Conservation (phyloP, 805 yeast genomes). For the Teunomyces gatunensis region DNA sequence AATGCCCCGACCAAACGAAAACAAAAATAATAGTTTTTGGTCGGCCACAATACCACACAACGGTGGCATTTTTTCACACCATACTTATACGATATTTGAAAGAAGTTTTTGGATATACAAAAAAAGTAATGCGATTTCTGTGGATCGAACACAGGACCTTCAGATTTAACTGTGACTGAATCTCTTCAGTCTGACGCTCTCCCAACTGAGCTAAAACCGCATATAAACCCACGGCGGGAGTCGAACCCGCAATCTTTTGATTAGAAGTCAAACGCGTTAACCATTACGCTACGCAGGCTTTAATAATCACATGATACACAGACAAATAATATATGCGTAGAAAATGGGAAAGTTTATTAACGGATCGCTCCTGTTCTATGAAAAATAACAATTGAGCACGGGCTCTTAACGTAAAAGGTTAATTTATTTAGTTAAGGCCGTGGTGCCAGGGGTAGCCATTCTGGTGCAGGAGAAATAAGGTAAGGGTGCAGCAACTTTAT, state of each 20-base stretch:
- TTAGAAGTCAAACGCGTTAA: conserved; percentile 24
- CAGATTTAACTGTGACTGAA: conserved; percentile 52
- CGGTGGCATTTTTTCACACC: not conserved
- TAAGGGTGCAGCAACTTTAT: not conserved
- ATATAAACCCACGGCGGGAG: conserved; percentile 20
- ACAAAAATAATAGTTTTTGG: not conserved
- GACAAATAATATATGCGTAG: not conserved
- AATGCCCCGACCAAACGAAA: not conserved
- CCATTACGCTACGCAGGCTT: conserved; percentile 20
- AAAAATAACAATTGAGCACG: not conserved
- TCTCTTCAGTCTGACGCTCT: conserved; percentile 36
- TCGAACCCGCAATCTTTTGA: conserved; percentile 24
- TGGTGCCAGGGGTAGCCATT: not conserved
- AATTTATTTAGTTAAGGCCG: not conserved
- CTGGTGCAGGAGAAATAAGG: not conserved
- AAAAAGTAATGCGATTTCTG: conserved; percentile 54
- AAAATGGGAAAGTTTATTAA: not conserved
- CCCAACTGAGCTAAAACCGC: conserved; percentile 38
- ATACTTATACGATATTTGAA: too few species aligned
- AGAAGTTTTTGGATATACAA: too few species aligned
- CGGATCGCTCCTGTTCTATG: too few species aligned
- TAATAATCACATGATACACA: not conserved
- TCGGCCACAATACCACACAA: too few species aligned
- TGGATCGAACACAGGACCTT: conserved; percentile 90
- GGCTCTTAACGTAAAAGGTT: not conserved